Conservation (phyloP, 495 filamentous ascomycete species). For the Neurospora sp. region DNA sequence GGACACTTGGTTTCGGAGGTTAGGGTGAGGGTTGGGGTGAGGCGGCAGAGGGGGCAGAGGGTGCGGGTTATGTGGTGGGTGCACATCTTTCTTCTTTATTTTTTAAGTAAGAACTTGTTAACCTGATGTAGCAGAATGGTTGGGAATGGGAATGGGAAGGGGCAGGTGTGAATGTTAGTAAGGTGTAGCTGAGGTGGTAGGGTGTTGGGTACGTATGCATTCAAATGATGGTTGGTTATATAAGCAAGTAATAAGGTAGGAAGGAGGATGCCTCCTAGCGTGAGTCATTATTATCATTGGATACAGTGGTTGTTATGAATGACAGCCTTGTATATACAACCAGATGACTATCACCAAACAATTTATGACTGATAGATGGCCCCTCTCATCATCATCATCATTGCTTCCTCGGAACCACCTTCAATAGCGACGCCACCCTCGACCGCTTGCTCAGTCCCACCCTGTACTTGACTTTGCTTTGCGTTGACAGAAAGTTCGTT, state of each 20-base stretch:
- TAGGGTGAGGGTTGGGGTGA: neutral
- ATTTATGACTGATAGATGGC: neutral
- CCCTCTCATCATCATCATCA: neutral
- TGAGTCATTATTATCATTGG: too few species aligned
- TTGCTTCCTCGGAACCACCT: conserved; percentile 1
- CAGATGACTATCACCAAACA: neutral
- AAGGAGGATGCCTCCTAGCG: too few species aligned
- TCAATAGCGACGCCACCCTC: conserved; percentile 21
- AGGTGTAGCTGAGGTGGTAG: too few species aligned
- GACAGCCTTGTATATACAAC: neutral
- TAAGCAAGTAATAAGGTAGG: too few species aligned
- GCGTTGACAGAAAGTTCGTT: neutral
- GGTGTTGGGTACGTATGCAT: too few species aligned
- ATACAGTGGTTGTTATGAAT: neutral
- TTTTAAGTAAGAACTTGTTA: too few species aligned
- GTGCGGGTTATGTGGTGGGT: neutral
- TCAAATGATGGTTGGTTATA: too few species aligned
- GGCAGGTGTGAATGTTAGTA: too few species aligned
- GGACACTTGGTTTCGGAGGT: neutral
- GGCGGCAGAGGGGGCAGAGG: neutral
- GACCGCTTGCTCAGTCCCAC: conserved; percentile 20
- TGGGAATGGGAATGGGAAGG: too few species aligned
- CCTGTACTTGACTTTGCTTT: conserved; percentile 11
- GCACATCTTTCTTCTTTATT: neutral
- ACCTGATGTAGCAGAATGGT: too few species aligned